Base-by-base conservation (phyloP, 2,329 filamentous ascomycete species). In the Ascochyta rabiei region DNA sequence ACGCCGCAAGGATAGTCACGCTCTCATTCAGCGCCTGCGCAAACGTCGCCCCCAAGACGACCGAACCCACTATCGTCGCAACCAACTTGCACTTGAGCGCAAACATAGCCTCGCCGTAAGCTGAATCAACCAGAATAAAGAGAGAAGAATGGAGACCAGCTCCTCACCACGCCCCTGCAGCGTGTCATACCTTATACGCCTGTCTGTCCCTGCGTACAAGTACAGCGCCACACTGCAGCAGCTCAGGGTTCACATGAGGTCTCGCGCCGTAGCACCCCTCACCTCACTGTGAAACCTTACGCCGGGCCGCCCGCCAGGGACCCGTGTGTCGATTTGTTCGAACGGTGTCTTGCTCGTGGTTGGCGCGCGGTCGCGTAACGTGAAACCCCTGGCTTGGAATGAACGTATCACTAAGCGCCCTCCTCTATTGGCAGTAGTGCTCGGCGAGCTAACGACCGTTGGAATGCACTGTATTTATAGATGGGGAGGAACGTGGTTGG, bases 21-120 rank as follows among this genome's bases (percentile, higher is more conserved):
- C 42, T 47, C 6, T 52, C 48, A 26, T 63, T 60, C 28, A 70
- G 56, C 26, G 63, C 66, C 4, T 44, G 52, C 6, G 59, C 52
- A 24, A 7, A 13, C 7, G 44, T 21, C 28, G 12, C 6, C 15
- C 15, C 31, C 31, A 8, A 16, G 15, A 34, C 1, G 7, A 15
- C 31, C n/a, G 2, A 10, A 4, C 43, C 6, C 13, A 26, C 34
- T 9, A 44, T 1, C 5, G 30, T 2, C 5, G 26, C 8, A 15
- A 35, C 1, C n/a, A 18, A 18, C 2, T n/a, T 18, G 6, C 12
- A 23, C 15, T 2, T 24, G n/a, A 23, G 19, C 18, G 28, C n/a
- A 2, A 37, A 30, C 49, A 53, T 53, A 6, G 31, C 31, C 31
- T 34, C 8, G 31, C 15, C 31, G 7, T 15, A 34, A 16, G 15